phyloP scores from a whole-genome alignment of 2,329 filamentous ascomycete genomes.

The Colletotrichum destructivum region DNA sequence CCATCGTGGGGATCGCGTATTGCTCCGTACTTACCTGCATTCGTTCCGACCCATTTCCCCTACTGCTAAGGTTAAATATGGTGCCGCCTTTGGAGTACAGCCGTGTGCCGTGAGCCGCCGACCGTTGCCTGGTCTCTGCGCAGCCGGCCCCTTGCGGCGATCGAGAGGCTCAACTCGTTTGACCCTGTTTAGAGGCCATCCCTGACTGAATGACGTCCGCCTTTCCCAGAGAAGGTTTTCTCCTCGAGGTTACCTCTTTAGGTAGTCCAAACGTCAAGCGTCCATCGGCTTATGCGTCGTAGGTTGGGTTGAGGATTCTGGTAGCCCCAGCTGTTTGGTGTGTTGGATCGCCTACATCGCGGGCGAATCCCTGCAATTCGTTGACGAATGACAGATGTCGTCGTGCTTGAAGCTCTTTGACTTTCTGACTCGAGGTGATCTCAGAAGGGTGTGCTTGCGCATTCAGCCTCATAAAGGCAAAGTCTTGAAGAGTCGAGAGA shows the following conservation, averaged over 20 bases:
- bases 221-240: slow-evolving; percentile 31
- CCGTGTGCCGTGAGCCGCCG: slow-evolving; percentile 18
- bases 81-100: slow-evolving; percentile 15
- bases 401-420: slow-evolving; percentile 17
- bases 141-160: slow-evolving; percentile 32
- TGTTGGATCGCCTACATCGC: slow-evolving; percentile 1
- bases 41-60: not conserved
- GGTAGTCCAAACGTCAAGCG: slow-evolving; percentile 12
- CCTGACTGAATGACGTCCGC: slow-evolving; percentile 12
- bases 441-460: slow-evolving; percentile 2
- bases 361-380: slow-evolving; percentile 13
- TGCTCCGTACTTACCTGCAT: not conserved
- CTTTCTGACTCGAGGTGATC: slow-evolving; percentile 24
- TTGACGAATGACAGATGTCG: slow-evolving; percentile 36
- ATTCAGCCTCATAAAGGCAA: slow-evolving; percentile 13
- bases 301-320: not conserved
- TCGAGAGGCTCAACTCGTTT: slow-evolving; percentile 23
- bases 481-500: slow-evolving; percentile 9
- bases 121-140: not conserved
- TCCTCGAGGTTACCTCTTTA: slow-evolving; percentile 25
- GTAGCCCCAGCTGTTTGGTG: not conserved
- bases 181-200: slow-evolving; percentile 22
- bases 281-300: not conserved
- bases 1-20: slow-evolving; percentile 13
- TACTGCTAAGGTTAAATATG: slow-evolving; percentile 29